Conservation (phyloP, 2,329 filamentous ascomycete species). For the Pseudogymnoascus destructans region DNA sequence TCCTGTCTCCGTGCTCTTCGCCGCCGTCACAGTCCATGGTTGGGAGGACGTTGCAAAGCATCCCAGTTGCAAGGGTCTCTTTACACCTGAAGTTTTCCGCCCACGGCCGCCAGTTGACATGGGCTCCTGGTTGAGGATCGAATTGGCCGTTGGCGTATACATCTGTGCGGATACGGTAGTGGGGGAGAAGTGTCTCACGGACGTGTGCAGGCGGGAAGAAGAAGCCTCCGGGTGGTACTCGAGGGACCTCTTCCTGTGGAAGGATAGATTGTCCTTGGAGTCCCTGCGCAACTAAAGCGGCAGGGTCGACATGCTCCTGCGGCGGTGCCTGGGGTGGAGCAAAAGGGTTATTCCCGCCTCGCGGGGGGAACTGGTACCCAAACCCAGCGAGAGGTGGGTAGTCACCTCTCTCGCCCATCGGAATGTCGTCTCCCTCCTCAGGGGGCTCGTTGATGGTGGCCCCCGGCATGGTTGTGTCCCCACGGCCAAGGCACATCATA, state of each 20-base stretch:
- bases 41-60: background rate
- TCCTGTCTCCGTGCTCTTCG: background rate
- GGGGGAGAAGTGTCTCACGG: background rate
- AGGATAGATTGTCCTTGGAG: background rate
- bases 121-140: background rate
- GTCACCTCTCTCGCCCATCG: background rate
- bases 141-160: background rate
- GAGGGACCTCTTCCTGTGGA: background rate
- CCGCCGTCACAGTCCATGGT: background rate
- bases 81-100: background rate
- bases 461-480: background rate
- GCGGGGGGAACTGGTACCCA: background rate
- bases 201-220: background rate
- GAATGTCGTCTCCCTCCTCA: background rate
- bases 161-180: background rate
- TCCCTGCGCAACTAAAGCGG: background rate
- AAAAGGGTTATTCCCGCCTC: background rate
- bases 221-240: background rate
- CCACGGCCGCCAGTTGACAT: background rate
- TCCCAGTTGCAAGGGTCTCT: background rate
- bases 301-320: background rate
- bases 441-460: background rate
- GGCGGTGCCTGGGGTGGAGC: background rate
- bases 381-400: background rate
- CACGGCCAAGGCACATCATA: background rate